Percentiles rank a stretch among this genome's conserved stretches.
Evolutionary conservation across 2,329 filamentous ascomycete species (phyloP).

Genomic region (Venturia oleaginea): DNA sequence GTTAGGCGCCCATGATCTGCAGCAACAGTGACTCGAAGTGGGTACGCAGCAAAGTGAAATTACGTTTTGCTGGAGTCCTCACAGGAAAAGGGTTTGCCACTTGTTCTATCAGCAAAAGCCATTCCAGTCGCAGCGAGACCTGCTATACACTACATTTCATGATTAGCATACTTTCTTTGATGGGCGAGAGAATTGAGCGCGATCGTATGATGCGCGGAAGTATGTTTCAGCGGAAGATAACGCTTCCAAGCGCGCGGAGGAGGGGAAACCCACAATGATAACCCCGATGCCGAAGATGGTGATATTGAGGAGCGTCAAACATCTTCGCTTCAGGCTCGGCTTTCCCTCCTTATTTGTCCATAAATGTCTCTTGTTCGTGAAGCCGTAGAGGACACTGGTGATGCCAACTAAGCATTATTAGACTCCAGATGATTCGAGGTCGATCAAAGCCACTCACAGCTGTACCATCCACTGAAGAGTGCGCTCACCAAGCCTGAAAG

Average conservation of each 20-base stretch:
- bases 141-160: conserved; percentile 8
- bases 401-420: conserved; percentile 12
- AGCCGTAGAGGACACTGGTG: conserved; percentile 13
- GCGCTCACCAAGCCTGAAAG: conserved; percentile 47
- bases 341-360: background rate
- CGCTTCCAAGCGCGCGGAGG: background rate
- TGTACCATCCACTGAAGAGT: conserved; percentile 55
- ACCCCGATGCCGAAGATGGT: conserved; percentile 12
- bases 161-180: background rate
- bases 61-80: conserved; percentile 1
- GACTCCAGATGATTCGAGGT: background rate
- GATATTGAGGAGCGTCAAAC: conserved; percentile 10
- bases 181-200: background rate
- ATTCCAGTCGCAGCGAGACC: conserved; percentile 12
- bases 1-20: background rate
- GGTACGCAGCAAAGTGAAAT: background rate
- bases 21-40: background rate
- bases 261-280: conserved; percentile 13
- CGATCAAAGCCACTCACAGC: conserved; percentile 32
- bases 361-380: background rate
- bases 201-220: background rate
- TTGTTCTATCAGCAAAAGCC: conserved; percentile 7
- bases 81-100: conserved; percentile 14
- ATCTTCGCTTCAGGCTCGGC: background rate
- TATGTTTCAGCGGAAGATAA: background rate